Evolutionary conservation across 83 land plant species (phyloP).

Genomic region (Thuja plicata): DNA sequence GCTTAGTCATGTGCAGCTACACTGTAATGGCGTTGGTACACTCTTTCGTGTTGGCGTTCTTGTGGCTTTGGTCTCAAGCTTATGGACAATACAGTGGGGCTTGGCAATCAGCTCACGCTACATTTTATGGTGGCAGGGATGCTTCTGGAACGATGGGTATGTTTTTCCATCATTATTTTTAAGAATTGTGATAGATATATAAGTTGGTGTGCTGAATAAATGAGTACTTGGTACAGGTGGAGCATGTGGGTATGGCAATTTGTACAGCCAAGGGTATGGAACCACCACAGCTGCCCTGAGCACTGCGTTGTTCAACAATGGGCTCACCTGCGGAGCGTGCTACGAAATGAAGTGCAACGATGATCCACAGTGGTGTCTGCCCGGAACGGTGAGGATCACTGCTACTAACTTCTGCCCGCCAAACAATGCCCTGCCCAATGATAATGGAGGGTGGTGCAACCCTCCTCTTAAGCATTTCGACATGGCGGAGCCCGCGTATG

Average conservation of each 20-base stretch:
- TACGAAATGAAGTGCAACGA: neutral
- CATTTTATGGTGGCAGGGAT: neutral
- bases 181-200: no score
- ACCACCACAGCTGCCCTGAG: neutral
- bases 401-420: neutral
- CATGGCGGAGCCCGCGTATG: neutral
- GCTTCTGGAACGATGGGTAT: neutral
- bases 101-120: neutral
- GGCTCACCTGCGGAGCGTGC: neutral
- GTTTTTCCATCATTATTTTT: neutral
- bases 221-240: neutral
- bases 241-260: neutral
- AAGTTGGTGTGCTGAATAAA: neutral
- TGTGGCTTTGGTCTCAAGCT: neutral
- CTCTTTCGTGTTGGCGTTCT: no score
- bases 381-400: neutral
- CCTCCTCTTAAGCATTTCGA: neutral
- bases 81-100: neutral
- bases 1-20: no score
- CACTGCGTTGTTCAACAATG: neutral
- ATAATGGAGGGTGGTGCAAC: neutral
- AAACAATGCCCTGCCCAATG: neutral
- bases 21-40: no score
- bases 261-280: neutral
- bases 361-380: neutral